Base-by-base conservation (phyloP, 371 early-diverging fungal species). In the Phascolomyces articulosus region DNA sequence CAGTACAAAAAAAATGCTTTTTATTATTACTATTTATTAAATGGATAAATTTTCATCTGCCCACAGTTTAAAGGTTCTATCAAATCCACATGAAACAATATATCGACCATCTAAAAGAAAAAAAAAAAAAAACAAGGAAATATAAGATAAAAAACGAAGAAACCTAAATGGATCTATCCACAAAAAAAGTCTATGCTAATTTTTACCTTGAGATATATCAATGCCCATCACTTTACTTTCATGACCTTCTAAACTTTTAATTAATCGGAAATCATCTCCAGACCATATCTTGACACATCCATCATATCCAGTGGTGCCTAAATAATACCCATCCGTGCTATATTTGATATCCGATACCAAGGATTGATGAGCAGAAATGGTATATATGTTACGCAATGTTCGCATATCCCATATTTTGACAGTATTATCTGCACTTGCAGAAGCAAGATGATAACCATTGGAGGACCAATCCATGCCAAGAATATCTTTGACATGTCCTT, bases 31-130 rank as follows among this genome's bases (percentile, higher is more conserved):
- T n/a, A n/a, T n/a, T n/a, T n/a, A n/a, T 58, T 79, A 83, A 41
- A 83, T 40, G n/a, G 75, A 63, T 29, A 82, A 51, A 63, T 78
- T 77, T 60, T 89, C 90, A 62, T 84, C 76, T 26, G 87, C 85
- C 92, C 93, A 97, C 6, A 98, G 80, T 69, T 98, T 98, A 73
- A 97, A 97, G 2, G 97, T 96, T 31, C 96, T 88, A 74, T 98
- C 98, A 68, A 87, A 96, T 6, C 94, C 93, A 53, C 91, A 81
- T 0, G 96, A 94, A 2, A 89, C 95, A 66, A 97, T 83, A 67
- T 85, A 95, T 41, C 85, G 84, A 27, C 92, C 91, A 75, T 96
- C 91, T 86, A 74, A 23, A 7, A 34, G 27, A 9, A 41, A 41
- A 38, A 55, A 16, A 60, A 71, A 55, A 15, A 18, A 31, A 59